Percentiles rank a stretch among this genome's conserved stretches.
Evolutionary conservation across 164 flowering plant genomes (phyloP).

Genomic region (Paratinospora sagittata): DNA sequence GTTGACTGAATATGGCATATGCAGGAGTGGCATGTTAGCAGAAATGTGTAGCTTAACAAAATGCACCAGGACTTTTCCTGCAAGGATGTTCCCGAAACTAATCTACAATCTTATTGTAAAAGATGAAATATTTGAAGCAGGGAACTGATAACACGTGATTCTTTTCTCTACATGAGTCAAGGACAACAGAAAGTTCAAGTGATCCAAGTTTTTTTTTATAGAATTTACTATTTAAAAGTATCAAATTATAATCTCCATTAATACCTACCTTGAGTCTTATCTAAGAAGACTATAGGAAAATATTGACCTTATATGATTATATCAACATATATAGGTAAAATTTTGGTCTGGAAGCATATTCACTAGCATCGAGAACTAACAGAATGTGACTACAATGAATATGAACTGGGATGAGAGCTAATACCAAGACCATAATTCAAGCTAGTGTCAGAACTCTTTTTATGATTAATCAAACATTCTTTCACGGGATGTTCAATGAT

Average conservation of each 20-base stretch:
- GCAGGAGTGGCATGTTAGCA: too few relatives aligned
- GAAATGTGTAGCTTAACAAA: too few relatives aligned
- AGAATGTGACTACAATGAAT: not conserved
- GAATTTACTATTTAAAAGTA: not conserved
- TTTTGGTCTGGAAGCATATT: not conserved
- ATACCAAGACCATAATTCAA: not conserved
- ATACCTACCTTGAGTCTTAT: not conserved
- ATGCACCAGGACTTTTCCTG: too few relatives aligned
- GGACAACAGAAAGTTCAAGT: too few relatives aligned
- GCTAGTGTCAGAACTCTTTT: not conserved
- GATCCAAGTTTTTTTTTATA: not conserved
- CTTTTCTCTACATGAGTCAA: too few relatives aligned
- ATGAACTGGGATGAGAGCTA: not conserved
- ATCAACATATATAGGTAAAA: not conserved
- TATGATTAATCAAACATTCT: not conserved
- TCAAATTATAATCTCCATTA: not conserved
- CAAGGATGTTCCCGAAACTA: too few relatives aligned
- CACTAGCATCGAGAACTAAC: not conserved
- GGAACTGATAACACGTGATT: too few relatives aligned
- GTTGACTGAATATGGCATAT: too few relatives aligned
- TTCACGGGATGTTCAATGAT: not conserved
- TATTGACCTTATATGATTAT: not conserved
- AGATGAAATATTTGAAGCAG: too few relatives aligned
- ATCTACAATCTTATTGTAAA: too few relatives aligned
- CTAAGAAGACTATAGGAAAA: too few relatives aligned